These are phyloP conservation scores for Lactarius pseudohatsudake DNA, from an alignment of 768 basidiomycete species.

Conservation along the genomic window DNA sequence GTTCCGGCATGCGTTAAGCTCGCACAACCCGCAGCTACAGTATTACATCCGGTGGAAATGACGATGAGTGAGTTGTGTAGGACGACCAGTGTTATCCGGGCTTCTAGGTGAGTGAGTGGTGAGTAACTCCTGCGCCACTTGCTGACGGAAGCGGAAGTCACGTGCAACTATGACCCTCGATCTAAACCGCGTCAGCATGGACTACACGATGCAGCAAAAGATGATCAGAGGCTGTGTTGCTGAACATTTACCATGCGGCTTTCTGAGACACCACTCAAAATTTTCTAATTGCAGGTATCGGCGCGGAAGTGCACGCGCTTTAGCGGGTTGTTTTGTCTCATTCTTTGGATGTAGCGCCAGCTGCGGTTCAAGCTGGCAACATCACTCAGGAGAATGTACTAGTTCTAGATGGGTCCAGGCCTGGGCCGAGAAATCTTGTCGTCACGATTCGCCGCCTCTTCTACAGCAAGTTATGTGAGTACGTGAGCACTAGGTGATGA, in stretches of 20 bases:
- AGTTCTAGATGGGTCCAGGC: neutral
- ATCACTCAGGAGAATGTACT: neutral
- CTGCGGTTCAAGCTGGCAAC: neutral
- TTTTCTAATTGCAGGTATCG: neutral
- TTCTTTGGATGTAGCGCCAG: neutral
- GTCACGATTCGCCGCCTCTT: neutral
- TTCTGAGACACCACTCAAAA: slow-evolving; percentile 13
- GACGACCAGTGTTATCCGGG: neutral
- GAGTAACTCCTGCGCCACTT: neutral
- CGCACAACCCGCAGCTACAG: neutral
- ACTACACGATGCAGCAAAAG: slow-evolving; percentile 8
- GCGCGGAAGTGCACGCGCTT: neutral
- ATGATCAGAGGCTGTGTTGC: slow-evolving; percentile 23
- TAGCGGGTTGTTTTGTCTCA: neutral
- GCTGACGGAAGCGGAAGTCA: slow-evolving; percentile 13
- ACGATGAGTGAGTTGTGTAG: neutral
- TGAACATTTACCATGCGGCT: slow-evolving; percentile 28
- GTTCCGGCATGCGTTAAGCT: neutral
- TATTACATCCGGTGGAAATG: neutral
- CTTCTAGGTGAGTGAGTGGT: neutral
- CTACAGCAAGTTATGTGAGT: neutral
- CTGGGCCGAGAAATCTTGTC: neutral
- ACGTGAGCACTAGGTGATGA: neutral
- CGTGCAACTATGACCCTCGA: slow-evolving; percentile 7
- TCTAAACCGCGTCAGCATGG: slow-evolving; percentile 2